Evolutionary conservation across 495 filamentous ascomycete species (phyloP), one percentile per base, ranked within the genome.

Genomic region (Annulohypoxylon nitens): DNA sequence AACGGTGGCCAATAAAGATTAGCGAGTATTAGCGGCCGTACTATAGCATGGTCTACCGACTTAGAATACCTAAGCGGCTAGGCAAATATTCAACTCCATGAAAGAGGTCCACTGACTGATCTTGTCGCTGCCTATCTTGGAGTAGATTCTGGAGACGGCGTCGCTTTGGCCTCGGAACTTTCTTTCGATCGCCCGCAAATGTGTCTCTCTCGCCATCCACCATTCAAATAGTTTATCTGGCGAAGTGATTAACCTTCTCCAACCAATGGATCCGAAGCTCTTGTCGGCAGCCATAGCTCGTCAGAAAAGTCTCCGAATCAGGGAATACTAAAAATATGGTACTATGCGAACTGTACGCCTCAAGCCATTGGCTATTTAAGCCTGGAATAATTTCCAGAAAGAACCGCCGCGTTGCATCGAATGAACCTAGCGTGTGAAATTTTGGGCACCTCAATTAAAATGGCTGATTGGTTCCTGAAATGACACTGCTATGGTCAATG

Each of bases 251-350:
- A 75, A 50, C 57, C 51, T 43, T 65, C 66, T 57, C 59, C 50
- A 37, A 25, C 16, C 72, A 54, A 60, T 43, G 51, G 71, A 41
- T 37, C 66, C 25, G 16, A 37, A 37, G 65, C 55, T 67, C 45
- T 61, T 16, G 20, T 55, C 16, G 54, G 41, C 47, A 54, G 64
- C 61, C 58, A 64, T 57, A 65, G 41, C 67, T 70, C 67, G 67
- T 71, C 72, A 70, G 59, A 75, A 68, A 70, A 75, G 4, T 59
- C 67, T 64, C 72, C 72, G 72, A 34, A 68, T 67, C 50, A 70
- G 58, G 58, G 58, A 34, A 67, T 43, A 61, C 64, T 70, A 75
- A 67, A 68, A 70, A 61, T 67, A 68, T 67, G 45, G 62, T 69
- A 50, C 36, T 45, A 64, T 66, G 48, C 54, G 34, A 45, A 43